phyloP scores from a whole-genome alignment of 805 yeast species.

The Kregervanrija delftensis region DNA sequence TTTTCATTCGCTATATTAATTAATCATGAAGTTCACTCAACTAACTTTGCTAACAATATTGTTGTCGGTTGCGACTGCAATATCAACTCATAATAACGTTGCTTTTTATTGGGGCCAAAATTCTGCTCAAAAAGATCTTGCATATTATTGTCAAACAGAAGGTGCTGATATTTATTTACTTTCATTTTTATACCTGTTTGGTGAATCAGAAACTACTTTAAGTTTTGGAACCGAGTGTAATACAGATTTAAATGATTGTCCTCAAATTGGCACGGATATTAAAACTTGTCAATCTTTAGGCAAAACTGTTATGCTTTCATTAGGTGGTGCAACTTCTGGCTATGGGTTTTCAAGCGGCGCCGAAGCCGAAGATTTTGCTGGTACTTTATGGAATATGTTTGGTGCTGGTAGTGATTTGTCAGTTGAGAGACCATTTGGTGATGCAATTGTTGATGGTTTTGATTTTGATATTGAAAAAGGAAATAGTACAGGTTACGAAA shows the following conservation, averaged over 20 bases:
- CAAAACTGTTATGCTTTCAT: conserved; percentile 66
- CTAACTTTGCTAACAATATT: conserved; percentile 2
- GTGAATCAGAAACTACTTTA: conserved; percentile 35
- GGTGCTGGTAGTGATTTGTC: conserved; percentile 44
- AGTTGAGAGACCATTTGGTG: conserved; percentile 54
- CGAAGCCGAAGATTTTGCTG: conserved; percentile 55
- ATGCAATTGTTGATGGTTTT: conserved; percentile 77
- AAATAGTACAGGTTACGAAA: conserved; percentile 60
- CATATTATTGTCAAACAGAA: conserved; percentile 58
- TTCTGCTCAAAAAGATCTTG: conserved; percentile 42
- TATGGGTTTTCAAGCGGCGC: conserved; percentile 46
- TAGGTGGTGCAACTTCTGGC: conserved; percentile 65
- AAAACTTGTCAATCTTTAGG: conserved; percentile 72
- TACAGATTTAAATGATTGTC: too few relatives aligned
- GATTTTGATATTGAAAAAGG: conserved; percentile 64
- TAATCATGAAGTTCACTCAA: conserved; percentile 3
- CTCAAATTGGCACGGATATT: conserved; percentile 58
- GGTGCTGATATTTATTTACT: conserved; percentile 66
- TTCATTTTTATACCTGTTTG: conserved; percentile 63
- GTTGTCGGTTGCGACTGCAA: conserved; percentile 8
- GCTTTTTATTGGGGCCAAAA: conserved; percentile 90
- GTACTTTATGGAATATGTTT: conserved; percentile 54
- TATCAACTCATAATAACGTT: conserved; percentile 34
- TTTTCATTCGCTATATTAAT: not conserved
- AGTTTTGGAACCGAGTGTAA: conserved; percentile 54